Evolutionary conservation across 139 green algal genomes (phyloP).

Genomic region (Penium margaritaceum): DNA sequence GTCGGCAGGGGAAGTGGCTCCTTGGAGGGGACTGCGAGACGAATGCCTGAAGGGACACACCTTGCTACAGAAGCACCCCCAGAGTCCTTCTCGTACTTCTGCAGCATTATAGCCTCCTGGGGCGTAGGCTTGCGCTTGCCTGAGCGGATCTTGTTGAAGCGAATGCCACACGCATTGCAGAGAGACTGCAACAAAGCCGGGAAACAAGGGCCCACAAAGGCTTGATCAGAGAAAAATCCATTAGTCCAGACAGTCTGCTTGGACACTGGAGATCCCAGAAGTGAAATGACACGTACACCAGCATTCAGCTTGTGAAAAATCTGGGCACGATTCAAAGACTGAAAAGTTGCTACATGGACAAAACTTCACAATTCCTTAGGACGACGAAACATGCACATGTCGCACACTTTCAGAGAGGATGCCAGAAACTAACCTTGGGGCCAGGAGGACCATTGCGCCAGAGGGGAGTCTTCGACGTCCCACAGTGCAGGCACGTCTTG

Average conservation of each 20-base stretch:
- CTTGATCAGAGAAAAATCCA: too few species aligned
- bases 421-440: slow-evolving; percentile 9
- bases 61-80: too few species aligned
- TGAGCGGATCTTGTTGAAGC: slow-evolving; percentile 20
- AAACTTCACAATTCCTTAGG: background rate
- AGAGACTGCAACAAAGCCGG: slow-evolving; percentile 7
- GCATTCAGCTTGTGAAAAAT: background rate
- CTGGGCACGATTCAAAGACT: background rate
- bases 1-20: too few species aligned
- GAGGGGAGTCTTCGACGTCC: slow-evolving; percentile 18
- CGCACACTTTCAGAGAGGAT: background rate
- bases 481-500: slow-evolving; percentile 17
- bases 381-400: background rate
- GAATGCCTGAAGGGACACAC: too few species aligned
- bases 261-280: background rate
- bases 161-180: slow-evolving; percentile 31
- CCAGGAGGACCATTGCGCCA: slow-evolving; percentile 25
- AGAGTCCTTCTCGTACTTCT: background rate
- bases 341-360: background rate
- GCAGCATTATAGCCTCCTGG: background rate
- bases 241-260: too few species aligned
- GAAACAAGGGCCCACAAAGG: background rate
- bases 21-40: too few species aligned
- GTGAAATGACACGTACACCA: background rate
- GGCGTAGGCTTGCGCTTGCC: slow-evolving; percentile 2